These are phyloP conservation scores for Fusarium sp. DNA, from an alignment of 2,329 filamentous ascomycete species.

Conservation along the genomic window DNA sequence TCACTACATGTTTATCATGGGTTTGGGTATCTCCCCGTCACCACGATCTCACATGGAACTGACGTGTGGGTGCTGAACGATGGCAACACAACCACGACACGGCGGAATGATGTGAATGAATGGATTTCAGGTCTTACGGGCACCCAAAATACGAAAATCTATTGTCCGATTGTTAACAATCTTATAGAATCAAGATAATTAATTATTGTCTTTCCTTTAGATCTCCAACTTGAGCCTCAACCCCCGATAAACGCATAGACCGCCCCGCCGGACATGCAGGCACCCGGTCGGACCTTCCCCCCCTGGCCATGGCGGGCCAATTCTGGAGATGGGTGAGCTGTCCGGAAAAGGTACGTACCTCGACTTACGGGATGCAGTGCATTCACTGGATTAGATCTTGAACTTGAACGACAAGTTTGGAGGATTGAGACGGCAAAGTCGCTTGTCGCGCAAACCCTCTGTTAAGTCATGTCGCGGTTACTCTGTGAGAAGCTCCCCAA, in stretches of 20 bases:
- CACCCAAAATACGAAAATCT: background rate
- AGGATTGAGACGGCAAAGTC: slow-evolving; percentile 20
- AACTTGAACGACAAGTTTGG: slow-evolving; percentile 27
- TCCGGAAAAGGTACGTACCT: slow-evolving; percentile 39
- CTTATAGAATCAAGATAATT: background rate
- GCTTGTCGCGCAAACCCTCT: slow-evolving; percentile 21
- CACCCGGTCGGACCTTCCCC: slow-evolving; percentile 21
- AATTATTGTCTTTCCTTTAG: background rate
- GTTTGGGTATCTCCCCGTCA: background rate
- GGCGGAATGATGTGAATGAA: background rate
- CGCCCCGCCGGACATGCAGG: slow-evolving; percentile 33
- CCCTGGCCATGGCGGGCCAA: slow-evolving; percentile 21
- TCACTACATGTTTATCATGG: background rate
- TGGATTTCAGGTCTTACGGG: background rate
- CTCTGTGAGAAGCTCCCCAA: slow-evolving; percentile 54
- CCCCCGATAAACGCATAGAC: slow-evolving; percentile 20
- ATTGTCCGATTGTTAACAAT: background rate
- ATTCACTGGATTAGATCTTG: slow-evolving; percentile 14
- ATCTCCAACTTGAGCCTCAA: background rate
- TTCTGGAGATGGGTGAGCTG: slow-evolving; percentile 27
- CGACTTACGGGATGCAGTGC: slow-evolving; percentile 5
- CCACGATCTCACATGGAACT: background rate
- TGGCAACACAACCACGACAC: background rate
- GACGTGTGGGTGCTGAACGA: background rate
- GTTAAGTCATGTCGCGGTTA: slow-evolving; percentile 59